Conservation (phyloP, 2,329 filamentous ascomycete species). For the Thelonectria rubi region DNA sequence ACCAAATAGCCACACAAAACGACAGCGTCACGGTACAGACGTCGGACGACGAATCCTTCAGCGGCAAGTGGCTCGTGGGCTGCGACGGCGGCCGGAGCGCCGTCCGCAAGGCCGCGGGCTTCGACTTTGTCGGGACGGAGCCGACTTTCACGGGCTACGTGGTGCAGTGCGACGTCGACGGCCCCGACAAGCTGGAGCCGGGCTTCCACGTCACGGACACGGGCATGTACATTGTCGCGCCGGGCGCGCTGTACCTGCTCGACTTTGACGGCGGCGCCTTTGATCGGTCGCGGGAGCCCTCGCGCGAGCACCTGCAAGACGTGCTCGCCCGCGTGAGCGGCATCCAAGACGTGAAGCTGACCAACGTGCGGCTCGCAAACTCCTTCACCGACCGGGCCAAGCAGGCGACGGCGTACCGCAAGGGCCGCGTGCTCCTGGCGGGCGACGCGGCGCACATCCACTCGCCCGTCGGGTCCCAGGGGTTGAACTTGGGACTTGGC, state of each 20-base stretch:
- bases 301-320: constrained; percentile 34
- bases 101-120: constrained; percentile 49
- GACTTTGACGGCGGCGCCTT: constrained; percentile 36
- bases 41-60: constrained; percentile 29
- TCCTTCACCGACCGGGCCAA: constrained; percentile 40
- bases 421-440: constrained; percentile 56
- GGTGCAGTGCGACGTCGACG: constrained; percentile 46
- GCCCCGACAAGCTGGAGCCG: constrained; percentile 38
- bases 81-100: constrained; percentile 54
- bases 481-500: constrained; percentile 61
- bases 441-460: constrained; percentile 62
- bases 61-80: constrained; percentile 51
- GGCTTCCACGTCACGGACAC: constrained; percentile 40
- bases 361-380: constrained; percentile 35
- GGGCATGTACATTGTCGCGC: constrained; percentile 42
- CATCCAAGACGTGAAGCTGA: constrained; percentile 36
- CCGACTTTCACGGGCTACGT: constrained; percentile 49
- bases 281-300: constrained; percentile 30
- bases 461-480: constrained; percentile 58
- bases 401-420: constrained; percentile 47
- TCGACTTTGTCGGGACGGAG: constrained; percentile 49
- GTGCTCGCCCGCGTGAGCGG: constrained; percentile 36
- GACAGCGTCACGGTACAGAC: constrained; percentile 36
- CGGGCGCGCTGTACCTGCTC: constrained; percentile 29
- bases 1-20: constrained; percentile 31